Evolutionary conservation across 1,284 basidiomycete species (phyloP).

Genomic region (Ustilago nuda): DNA sequence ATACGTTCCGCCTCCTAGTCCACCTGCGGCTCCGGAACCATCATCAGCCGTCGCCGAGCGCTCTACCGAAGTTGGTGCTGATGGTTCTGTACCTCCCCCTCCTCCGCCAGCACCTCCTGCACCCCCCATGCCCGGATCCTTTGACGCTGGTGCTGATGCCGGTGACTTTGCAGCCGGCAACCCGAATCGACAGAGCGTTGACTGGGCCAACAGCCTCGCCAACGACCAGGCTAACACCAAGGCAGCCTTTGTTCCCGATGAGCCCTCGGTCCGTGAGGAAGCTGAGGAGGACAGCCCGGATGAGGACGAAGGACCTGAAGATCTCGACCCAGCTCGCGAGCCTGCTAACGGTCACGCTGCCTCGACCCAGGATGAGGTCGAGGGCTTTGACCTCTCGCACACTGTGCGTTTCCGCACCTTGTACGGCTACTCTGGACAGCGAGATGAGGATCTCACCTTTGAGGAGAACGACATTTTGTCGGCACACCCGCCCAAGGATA

Average conservation of each 20-base stretch:
- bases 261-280: conserved; percentile 75
- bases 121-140: conserved; percentile 47
- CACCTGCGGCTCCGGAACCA: conserved; percentile 42
- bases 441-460: conserved; percentile 87
- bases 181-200: conserved; percentile 82
- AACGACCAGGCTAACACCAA: conserved; percentile 74
- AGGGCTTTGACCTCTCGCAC: conserved; percentile 78
- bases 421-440: conserved; percentile 81
- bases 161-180: conserved; percentile 68
- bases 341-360: conserved; percentile 26
- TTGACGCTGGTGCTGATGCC: conserved; percentile 59
- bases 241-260: conserved; percentile 70
- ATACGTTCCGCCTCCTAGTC: conserved; percentile 59
- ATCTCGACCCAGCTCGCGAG: conserved; percentile 28
- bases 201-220: conserved; percentile 91
- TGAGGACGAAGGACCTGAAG: conserved; percentile 53
- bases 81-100: conserved; percentile 26
- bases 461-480: conserved; percentile 81
- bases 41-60: conserved; percentile 53
- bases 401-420: conserved; percentile 76
- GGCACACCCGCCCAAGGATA: conserved; percentile 41
- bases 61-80: conserved; percentile 10
- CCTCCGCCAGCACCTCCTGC: conserved; percentile 69
- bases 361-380: conserved; percentile 70
- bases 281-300: conserved; percentile 73